Conservation (phyloP, 495 filamentous ascomycete genomes). For the Aspergillus asperescens region DNA sequence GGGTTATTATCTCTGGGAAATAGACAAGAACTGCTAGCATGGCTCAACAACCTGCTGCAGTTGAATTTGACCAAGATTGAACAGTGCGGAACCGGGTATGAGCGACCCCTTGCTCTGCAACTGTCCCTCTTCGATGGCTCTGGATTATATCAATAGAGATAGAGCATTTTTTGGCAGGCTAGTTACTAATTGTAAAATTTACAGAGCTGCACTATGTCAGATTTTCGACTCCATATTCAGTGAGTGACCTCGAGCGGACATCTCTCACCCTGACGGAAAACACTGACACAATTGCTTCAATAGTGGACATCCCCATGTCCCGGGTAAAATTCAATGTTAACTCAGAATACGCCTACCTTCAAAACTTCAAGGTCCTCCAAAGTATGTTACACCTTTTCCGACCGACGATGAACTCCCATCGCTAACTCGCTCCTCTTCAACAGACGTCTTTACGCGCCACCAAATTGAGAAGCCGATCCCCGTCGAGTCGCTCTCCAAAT, state of each 20-base stretch:
- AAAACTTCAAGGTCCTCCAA: conserved; percentile 96
- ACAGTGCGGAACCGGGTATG: conserved; percentile 98
- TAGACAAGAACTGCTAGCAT: conserved; percentile 94
- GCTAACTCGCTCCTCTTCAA: background rate
- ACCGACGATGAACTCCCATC: conserved; percentile 1
- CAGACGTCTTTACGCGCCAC: conserved; percentile 81
- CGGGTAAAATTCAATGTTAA: conserved; percentile 98
- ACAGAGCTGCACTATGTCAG: conserved; percentile 92
- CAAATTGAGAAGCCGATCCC: conserved; percentile 80
- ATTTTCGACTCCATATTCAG: conserved; percentile 95
- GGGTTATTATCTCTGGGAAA: background rate
- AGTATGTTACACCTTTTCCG: conserved; percentile 52
- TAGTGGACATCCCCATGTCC: conserved; percentile 89
- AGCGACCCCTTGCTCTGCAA: conserved; percentile 20
- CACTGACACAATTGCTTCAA: conserved; percentile 20
- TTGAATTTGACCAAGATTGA: conserved; percentile 98
- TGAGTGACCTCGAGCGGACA: conserved; percentile 31
- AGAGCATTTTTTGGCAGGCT: background rate
- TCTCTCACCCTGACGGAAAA: background rate
- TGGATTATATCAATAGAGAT: background rate
- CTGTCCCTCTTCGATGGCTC: background rate
- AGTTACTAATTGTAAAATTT: conserved; percentile 18
- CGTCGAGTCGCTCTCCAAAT: conserved; percentile 84
- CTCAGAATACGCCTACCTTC: conserved; percentile 92
- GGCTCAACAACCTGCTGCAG: conserved; percentile 95